Base-by-base conservation (phyloP, 306 rosid species). In the Fagus sylvatica region DNA sequence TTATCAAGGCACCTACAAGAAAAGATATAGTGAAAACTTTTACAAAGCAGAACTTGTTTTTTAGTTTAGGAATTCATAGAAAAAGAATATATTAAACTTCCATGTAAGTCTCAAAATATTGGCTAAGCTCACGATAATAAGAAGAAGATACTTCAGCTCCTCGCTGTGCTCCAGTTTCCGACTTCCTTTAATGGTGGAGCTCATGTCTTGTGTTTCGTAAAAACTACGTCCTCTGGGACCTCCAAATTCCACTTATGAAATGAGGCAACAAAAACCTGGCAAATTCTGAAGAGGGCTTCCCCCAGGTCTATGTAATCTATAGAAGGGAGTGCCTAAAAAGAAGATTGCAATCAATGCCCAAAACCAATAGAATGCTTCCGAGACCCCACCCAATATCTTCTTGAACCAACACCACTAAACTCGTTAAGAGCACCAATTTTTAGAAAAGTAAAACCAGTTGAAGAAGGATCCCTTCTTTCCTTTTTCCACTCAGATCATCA, bases 371-470 rank as follows among this genome's bases (percentile, higher is more conserved):
- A n/a, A n/a, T n/a, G n/a, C n/a, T n/a, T 85, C 98, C 98, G 67
- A 94, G 71, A 41, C 97, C 98, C 98, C 98, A 94, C 61, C 98
- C 93, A 2, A 89, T 87, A 86, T 94, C 92, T 72, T 94, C 97
- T 89, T 94, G 98, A 84, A 94, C 49, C 91, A 89, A 94, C 62
- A 94, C 98, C 79, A 94, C 73, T 0, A n/a, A n/a, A n/a, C n/a
- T n/a, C n/a, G n/a, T n/a, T 70, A 54, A 94, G 85, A 76, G 98
- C 98, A n/a, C 98, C 98, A 7, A 94, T 94, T 92, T 82, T 92
- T 84, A 56, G 95, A 92, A 78, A 94, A 94, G 88, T 94, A 94
- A 87, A 85, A 94, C 98, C 97, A 94, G 82, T 94, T 94, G 87
- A 94, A 94, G 86, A 94, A 92, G 34, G 97, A 92, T 53, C 97